Evolutionary conservation across 2,329 filamentous ascomycete species (phyloP).

Genomic region (Diaporthe amygdali): DNA sequence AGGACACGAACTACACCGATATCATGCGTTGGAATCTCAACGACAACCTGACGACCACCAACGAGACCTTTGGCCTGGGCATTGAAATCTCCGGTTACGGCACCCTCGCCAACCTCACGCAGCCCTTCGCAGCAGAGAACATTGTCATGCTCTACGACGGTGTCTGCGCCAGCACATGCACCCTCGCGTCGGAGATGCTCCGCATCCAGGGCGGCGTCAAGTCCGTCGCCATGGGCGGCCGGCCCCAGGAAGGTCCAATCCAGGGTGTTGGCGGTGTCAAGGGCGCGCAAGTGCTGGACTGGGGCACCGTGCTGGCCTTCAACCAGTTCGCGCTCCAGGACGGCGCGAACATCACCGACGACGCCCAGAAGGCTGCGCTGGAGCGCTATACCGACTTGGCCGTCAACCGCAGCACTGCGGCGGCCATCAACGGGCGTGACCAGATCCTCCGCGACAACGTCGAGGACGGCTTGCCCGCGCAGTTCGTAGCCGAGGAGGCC

Average conservation of each 20-base stretch:
- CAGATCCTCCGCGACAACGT: constrained; percentile 42
- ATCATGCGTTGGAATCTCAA: constrained; percentile 57
- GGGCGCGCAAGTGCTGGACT: constrained; percentile 48
- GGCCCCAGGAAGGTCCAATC: constrained; percentile 50
- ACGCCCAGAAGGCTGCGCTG: constrained; percentile 35
- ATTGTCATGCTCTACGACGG: constrained; percentile 65
- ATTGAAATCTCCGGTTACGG: constrained; percentile 57
- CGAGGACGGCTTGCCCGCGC: constrained; percentile 48
- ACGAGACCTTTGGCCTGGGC: constrained; percentile 46
- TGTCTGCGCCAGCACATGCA: constrained; percentile 63
- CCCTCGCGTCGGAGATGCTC: constrained; percentile 60
- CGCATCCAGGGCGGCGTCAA: constrained; percentile 57
- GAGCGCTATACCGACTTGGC: constrained; percentile 38
- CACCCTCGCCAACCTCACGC: constrained; percentile 49
- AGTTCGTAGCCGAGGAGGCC: constrained; percentile 52
- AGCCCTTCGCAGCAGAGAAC: constrained; percentile 62
- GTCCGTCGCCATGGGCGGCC: constrained; percentile 58
- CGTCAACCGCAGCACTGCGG: constrained; percentile 37
- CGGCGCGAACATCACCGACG: constrained; percentile 34
- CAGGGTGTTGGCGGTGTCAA: constrained; percentile 61
- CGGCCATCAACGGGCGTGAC: constrained; percentile 45
- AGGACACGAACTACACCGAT: constrained; percentile 59
- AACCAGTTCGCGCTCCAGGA: constrained; percentile 30
- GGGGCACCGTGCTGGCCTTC: constrained; percentile 34
- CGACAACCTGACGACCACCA: constrained; percentile 46